Base-by-base conservation (phyloP, 2,329 filamentous ascomycete species). In the Pseudogymnoascus sp. region DNA sequence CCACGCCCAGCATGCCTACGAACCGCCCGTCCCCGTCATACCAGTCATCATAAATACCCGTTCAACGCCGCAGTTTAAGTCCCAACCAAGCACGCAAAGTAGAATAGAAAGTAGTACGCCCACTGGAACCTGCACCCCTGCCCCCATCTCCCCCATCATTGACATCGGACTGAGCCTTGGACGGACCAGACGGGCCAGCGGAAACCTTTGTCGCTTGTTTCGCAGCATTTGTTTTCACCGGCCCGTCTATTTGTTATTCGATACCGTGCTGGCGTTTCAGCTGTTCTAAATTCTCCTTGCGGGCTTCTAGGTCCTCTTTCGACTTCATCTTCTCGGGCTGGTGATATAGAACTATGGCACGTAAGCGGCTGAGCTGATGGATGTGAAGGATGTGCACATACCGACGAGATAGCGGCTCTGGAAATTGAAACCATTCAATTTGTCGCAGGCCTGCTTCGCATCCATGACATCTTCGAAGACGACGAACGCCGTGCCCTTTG, bases 401-500 rank as follows among this genome's bases (percentile, higher is more conserved):
- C 91, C 92, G 74, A 99, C 95, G 72, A 99, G 90, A 79, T 99
- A 99, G 76, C 95, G 90, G 80, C 93, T 96, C 82, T 99, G 95
- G 78, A 99, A 99, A 82, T 99, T 99, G 87, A 96, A 99, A 76
- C 95, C 95, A 82, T 99, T 99, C 77, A 99, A 84, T 82, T 97
- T 97, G 82, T 99, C 95, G 83, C 95, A 97, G 74, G 95, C 95
- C 79, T 92, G 88, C 82, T 99, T 99, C 70, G 95, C 93, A 83
- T 99, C 95, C 85, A 95, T 90, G 71, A 97, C 93, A 84, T 99
- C 95, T 79, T 97, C 95, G 83, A 97, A 99, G 79, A 99, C 95
- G 72, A 99, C 95, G 78, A 96, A 99, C 70, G 93, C 95, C 62
- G 95, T 99, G 76, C 95, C 95, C 79, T 97, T 99, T 73, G 95